phyloP scores from a whole-genome alignment of 441 rosid genomes.

The Mallotus repandus region DNA sequence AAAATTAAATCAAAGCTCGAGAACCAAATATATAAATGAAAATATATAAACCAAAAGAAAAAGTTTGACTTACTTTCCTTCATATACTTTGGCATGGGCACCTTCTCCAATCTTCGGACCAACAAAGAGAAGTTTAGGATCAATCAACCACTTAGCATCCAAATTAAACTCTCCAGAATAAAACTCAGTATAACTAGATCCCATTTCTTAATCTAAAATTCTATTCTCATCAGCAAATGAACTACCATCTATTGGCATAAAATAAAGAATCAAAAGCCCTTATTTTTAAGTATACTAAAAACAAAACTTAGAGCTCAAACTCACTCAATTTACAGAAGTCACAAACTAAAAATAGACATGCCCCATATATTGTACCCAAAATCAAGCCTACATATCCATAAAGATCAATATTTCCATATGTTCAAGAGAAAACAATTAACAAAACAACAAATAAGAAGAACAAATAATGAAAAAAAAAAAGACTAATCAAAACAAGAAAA shows the following conservation, averaged over 20 bases:
- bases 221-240: background rate
- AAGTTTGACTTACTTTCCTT: conserved; percentile 82
- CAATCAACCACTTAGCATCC: conserved; percentile 84
- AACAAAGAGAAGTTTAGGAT: conserved; percentile 24
- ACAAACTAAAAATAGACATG: conserved; percentile 5
- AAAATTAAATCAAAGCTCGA: conserved; percentile 17
- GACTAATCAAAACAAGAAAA: conserved; percentile 4
- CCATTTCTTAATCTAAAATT: conserved; percentile 43
- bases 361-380: conserved; percentile 27
- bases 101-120: conserved; percentile 95
- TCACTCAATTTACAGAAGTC: conserved; percentile 21
- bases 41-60: conserved; percentile 7
- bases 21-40: conserved; percentile 1
- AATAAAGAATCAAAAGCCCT: conserved; percentile 22
- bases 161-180: conserved; percentile 57
- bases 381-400: conserved; percentile 40
- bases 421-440: conserved; percentile 16
- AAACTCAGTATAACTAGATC: conserved; percentile 63
- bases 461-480: conserved; percentile 9
- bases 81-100: conserved; percentile 96
- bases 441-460: background rate
- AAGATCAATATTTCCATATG: conserved; percentile 34
- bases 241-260: conserved; percentile 30
- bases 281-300: conserved; percentile 5
- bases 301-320: background rate